Conservation (phyloP, 495 filamentous ascomycete genomes). For the Penicillium roqueforti region DNA sequence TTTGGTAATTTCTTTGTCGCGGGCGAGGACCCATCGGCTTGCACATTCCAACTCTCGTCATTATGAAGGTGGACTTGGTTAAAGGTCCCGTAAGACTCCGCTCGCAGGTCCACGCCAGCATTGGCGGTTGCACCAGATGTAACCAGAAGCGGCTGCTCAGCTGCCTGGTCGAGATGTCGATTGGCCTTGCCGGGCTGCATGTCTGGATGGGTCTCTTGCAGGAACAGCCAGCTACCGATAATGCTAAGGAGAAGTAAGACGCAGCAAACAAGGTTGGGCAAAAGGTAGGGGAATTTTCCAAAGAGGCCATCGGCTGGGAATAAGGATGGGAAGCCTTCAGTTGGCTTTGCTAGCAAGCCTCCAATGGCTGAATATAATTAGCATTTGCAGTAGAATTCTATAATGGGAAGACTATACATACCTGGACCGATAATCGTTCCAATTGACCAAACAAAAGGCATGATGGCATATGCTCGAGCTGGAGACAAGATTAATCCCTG, state of each 20-base stretch:
- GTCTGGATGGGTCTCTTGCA: slow-evolving; percentile 79
- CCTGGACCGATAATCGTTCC: slow-evolving; percentile 78
- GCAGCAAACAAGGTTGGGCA: slow-evolving; percentile 77
- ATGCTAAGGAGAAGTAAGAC: slow-evolving; percentile 69
- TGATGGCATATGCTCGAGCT: slow-evolving; percentile 76
- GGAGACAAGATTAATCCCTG: background rate
- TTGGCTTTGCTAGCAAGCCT: slow-evolving; percentile 70
- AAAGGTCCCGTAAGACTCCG: slow-evolving; percentile 77
- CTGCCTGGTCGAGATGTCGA: slow-evolving; percentile 48
- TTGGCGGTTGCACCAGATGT: slow-evolving; percentile 67
- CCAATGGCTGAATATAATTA: slow-evolving; percentile 56
- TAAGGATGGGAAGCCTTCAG: slow-evolving; percentile 59
- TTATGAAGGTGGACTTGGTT: slow-evolving; percentile 51
- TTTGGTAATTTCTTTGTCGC: slow-evolving; percentile 28
- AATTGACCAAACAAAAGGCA: slow-evolving; percentile 87
- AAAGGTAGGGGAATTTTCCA: slow-evolving; percentile 72
- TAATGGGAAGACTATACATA: slow-evolving; percentile 16
- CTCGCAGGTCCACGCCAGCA: slow-evolving; percentile 63
- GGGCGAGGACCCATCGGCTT: slow-evolving; percentile 42
- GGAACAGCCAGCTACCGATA: slow-evolving; percentile 63
- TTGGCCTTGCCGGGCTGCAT: slow-evolving; percentile 58
- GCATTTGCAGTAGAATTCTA: slow-evolving; percentile 2
- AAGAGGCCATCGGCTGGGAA: slow-evolving; percentile 64
- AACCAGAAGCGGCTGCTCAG: slow-evolving; percentile 66
- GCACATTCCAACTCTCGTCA: slow-evolving; percentile 47